A percentile compares a stretch with the other conserved stretches of the same genome.
Evolutionary conservation across 768 basidiomycete species (phyloP).

Genomic region (Termitomyces sp.): DNA sequence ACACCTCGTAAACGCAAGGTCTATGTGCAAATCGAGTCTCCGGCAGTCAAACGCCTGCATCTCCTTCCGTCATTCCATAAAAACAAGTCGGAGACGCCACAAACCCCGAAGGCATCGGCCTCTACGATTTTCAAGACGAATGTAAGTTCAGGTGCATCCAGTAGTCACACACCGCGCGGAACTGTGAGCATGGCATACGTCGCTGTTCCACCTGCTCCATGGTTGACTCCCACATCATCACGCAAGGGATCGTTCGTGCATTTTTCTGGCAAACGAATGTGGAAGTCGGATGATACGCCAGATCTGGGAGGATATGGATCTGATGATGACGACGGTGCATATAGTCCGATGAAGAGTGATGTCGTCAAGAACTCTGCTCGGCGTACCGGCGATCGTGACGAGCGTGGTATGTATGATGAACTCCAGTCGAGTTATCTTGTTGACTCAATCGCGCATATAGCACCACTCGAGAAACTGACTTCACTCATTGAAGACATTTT

Average conservation of each 20-base stretch:
- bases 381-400: slow-evolving; percentile 71
- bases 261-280: slow-evolving; percentile 12
- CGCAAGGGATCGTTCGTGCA: slow-evolving; percentile 19
- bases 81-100: slow-evolving; percentile 22
- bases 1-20: slow-evolving; percentile 74
- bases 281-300: slow-evolving; percentile 29
- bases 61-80: slow-evolving; percentile 19
- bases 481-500: slow-evolving; percentile 82
- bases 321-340: slow-evolving; percentile 31
- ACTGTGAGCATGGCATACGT: slow-evolving; percentile 39
- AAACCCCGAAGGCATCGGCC: slow-evolving; percentile 17
- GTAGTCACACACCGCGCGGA: slow-evolving; percentile 27
- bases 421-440: background rate
- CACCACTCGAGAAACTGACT: slow-evolving; percentile 69
- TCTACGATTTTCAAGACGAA: background rate
- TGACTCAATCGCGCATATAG: slow-evolving; percentile 23
- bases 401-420: slow-evolving; percentile 45
- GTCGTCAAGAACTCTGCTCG: slow-evolving; percentile 45
- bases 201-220: slow-evolving; percentile 38
- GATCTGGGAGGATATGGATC: slow-evolving; percentile 58
- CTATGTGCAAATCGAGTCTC: slow-evolving; percentile 52
- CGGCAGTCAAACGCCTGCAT: slow-evolving; percentile 55
- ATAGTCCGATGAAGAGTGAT: slow-evolving; percentile 26
- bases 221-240: slow-evolving; percentile 38
- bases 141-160: background rate